Evolutionary conservation across 2,329 filamentous ascomycete species (phyloP), one percentile per base, ranked within the genome.

Genomic region (Periconia digitata): DNA sequence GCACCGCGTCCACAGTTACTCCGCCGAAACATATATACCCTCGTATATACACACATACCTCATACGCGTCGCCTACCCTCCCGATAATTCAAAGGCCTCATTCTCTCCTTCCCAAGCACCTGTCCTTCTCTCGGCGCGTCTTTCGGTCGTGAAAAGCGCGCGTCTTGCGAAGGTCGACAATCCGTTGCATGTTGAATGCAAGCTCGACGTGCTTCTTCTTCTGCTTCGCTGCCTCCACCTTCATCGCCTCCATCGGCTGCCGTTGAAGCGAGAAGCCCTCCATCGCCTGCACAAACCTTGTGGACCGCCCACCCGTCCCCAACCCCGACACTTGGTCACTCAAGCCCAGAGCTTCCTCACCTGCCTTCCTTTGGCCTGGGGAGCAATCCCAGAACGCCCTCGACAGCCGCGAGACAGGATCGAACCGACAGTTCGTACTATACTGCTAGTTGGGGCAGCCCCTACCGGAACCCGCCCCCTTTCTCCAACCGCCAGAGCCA

Each of bases 381-480:
- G 43, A 62, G 60, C 47, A 36, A 58, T 39, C 66, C 65, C 41
- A 62, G 62, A 35, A 71, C 68, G 7, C 71, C 71, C 10, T 67
- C 68, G 35, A 70, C 63, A 6, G 63, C 58, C 48, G 62, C 62
- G 20, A 60, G 61, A 27, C 63, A 67, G 59, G 64, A 64, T 20
- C 58, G 60, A 56, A 73, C 74, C 38, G 76, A 78, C 54, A 78
- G 76, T 49, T 69, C 77, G 40, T 83, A 81, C 66, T 83, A 83
- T 64, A 94, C 90, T 40, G 87, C 90, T 41, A 92, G 87, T 69
- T 96, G 92, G 91, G 92, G 92, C 47, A 96, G 91, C 45, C 92
- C 92, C 18, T 96, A 96, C 73, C 85, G 88, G 46, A 80, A 80
- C 53, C 81, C 86, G 34, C 76, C 79, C 12, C 86, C 58, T 71